These are phyloP conservation scores for Ambispora gerdemannii DNA, from an alignment of 192 early-diverging fungal genomes.

Conservation along the genomic window DNA sequence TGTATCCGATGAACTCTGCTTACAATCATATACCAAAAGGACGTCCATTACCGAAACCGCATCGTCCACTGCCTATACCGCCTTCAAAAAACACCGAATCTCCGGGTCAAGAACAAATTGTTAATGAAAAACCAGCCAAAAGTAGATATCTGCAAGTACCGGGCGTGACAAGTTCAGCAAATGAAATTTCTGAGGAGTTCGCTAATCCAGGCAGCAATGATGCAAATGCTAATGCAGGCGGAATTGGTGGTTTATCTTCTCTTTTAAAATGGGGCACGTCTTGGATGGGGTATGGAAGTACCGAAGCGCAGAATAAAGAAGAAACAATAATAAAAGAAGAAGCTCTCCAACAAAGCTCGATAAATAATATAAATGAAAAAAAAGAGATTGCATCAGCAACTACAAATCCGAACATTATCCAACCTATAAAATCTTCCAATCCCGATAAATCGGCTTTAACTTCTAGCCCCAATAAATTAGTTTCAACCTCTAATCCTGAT, in stretches of 20 bases:
- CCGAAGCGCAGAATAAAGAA: neutral
- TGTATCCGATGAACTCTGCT: neutral
- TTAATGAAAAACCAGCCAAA: neutral
- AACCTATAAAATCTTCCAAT: neutral
- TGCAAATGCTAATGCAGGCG: neutral
- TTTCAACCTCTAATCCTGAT: neutral
- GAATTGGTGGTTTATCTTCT: constrained; percentile 6
- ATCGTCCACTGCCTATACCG: neutral
- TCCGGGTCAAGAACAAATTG: neutral
- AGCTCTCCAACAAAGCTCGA: neutral
- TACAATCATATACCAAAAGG: constrained; percentile 5
- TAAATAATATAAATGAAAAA: neutral
- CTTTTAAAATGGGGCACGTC: constrained; percentile 23
- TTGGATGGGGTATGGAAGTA: constrained; percentile 10
- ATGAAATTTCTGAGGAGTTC: neutral
- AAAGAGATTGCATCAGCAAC: neutral
- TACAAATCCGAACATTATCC: neutral
- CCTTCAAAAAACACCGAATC: neutral
- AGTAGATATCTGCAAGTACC: constrained; percentile 5
- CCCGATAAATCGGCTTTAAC: too few species aligned
- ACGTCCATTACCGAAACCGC: constrained; percentile 10
- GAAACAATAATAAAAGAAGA: neutral
- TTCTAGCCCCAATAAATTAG: too few species aligned
- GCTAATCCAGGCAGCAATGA: neutral
- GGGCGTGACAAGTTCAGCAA: too few species aligned